Conservation (phyloP, 1,284 basidiomycete genomes). For the Cryptococcus maquisensis region DNA sequence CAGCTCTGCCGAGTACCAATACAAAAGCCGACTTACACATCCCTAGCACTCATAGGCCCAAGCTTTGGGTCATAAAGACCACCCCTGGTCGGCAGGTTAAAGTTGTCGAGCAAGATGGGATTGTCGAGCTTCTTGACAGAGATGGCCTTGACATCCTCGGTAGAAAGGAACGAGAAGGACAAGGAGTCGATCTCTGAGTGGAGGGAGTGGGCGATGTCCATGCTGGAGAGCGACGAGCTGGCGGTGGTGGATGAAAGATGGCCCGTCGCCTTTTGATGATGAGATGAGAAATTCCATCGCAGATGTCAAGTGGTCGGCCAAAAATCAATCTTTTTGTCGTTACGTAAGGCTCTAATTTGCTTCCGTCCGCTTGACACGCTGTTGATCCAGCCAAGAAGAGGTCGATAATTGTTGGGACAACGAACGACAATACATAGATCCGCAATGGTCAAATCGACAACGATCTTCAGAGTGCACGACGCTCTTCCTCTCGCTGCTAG, state of each 20-base stretch:
- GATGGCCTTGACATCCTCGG: constrained; percentile 86
- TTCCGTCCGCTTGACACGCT: too few relatives aligned
- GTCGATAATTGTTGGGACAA: too few relatives aligned
- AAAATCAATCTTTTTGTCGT: too few relatives aligned
- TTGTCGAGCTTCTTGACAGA: constrained; percentile 97
- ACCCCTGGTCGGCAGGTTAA: constrained; percentile 85
- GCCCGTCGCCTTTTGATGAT: neutral
- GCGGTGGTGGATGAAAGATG: neutral
- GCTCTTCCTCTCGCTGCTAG: constrained; percentile 88
- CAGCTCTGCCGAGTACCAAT: neutral
- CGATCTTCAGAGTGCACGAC: constrained; percentile 84
- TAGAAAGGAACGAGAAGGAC: constrained; percentile 90
- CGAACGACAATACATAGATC: too few relatives aligned
- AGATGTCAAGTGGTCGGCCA: neutral
- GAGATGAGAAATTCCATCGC: neutral
- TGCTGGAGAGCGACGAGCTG: constrained; percentile 40
- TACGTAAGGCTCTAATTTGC: too few relatives aligned
- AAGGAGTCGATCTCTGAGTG: constrained; percentile 77
- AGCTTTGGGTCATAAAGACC: constrained; percentile 95
- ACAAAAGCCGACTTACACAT: constrained; percentile 66
- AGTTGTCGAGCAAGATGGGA: constrained; percentile 85
- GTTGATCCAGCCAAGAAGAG: too few relatives aligned
- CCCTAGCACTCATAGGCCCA: constrained; percentile 79
- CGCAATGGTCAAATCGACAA: constrained; percentile 82
- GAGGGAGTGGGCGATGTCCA: constrained; percentile 91